Evolutionary conservation across 1,284 basidiomycete genomes (phyloP).

Genomic region (Sporisorium exsertum): DNA sequence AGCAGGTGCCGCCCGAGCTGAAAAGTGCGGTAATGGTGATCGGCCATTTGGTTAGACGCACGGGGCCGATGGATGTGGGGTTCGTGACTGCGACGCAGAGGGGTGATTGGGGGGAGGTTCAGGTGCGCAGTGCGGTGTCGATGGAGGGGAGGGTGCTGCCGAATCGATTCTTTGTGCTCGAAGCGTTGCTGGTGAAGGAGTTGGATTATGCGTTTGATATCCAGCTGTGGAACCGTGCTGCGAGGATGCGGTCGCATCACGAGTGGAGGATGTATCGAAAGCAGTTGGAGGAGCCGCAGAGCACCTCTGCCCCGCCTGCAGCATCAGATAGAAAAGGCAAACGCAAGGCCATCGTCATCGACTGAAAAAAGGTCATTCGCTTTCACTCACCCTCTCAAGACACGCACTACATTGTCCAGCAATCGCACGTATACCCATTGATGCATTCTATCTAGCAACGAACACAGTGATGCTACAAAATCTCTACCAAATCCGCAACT

Average conservation of each 20-base stretch:
- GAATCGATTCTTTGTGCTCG: conserved; percentile 32
- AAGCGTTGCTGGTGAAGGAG: conserved; percentile 26
- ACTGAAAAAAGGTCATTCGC: not conserved
- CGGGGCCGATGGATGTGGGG: not conserved
- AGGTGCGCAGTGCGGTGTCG: not conserved
- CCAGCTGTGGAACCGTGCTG: conserved; percentile 31
- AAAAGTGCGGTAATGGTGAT: conserved; percentile 34
- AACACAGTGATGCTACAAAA: no score
- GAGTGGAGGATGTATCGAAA: conserved; percentile 15
- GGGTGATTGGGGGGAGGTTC: not conserved
- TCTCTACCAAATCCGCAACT: not conserved
- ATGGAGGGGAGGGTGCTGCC: not conserved
- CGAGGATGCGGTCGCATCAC: conserved; percentile 21
- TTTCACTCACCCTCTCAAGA: not conserved
- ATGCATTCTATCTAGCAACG: not conserved
- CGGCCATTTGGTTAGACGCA: conserved; percentile 12
- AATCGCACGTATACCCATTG: conserved; percentile 1
- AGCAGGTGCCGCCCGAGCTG: conserved; percentile 15
- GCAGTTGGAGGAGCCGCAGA: not conserved
- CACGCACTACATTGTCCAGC: not conserved
- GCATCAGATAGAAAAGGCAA: conserved; percentile 18
- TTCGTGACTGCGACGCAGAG: not conserved
- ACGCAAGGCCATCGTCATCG: conserved; percentile 21
- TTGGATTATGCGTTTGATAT: conserved; percentile 28
- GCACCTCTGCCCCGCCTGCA: not conserved